These are phyloP conservation scores for Serendipita vermifera DNA, from an alignment of 768 basidiomycete species.

Conservation along the genomic window DNA sequence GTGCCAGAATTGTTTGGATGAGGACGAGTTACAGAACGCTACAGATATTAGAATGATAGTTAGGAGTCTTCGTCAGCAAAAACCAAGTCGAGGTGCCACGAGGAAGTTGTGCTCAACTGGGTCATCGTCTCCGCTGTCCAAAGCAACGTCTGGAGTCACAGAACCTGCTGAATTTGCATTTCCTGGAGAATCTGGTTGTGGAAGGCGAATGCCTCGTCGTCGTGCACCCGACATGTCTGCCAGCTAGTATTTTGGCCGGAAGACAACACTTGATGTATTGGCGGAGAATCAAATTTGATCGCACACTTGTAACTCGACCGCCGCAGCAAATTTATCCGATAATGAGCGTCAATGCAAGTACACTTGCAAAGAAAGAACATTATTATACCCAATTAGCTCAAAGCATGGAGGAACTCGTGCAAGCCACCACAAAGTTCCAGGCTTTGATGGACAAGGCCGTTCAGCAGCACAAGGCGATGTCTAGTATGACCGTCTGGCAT, in stretches of 20 bases:
- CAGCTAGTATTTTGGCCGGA: neutral
- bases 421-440: neutral
- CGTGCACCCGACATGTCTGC: constrained; percentile 9
- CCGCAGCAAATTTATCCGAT: neutral
- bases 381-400: constrained; percentile 6
- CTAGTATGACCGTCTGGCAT: constrained; percentile 7
- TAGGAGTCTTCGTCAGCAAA: too few species aligned
- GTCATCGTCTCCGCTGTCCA: constrained; percentile 4
- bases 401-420: neutral
- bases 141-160: neutral
- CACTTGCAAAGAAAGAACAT: neutral
- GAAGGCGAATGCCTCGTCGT: constrained; percentile 4
- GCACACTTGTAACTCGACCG: neutral
- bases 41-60: too few species aligned
- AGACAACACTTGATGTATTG: neutral
- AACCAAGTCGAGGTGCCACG: too few species aligned
- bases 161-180: neutral
- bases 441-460: neutral
- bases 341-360: constrained; percentile 8
- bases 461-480: constrained; percentile 4
- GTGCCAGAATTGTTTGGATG: neutral
- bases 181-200: constrained; percentile 8
- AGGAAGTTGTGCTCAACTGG: constrained; percentile 7
- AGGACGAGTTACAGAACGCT: neutral
- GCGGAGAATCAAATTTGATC: neutral